Evolutionary conservation across 257 asterid genomes (phyloP), one percentile per base, ranked within the genome.

Genomic region (Pogostemon cablin): DNA sequence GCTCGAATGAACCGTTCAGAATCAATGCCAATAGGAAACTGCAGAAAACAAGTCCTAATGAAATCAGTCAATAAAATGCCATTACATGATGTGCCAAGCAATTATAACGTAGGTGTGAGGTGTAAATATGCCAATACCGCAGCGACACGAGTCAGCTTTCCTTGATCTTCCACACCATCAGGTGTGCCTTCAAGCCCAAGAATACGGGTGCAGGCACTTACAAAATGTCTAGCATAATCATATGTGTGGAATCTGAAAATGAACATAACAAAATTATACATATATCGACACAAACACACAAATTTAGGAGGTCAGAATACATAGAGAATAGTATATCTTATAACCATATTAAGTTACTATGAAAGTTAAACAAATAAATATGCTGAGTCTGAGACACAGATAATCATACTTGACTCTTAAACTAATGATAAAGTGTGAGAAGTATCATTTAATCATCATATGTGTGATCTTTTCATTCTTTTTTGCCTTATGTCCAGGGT

Each of bases 131-230:
- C 37, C n/a, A 68, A 62, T 86, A 90, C 97, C 90, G 97, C 97
- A 80, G 97, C 92, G 34, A 91, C 97, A 57, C 92, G 95, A 63
- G 97, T 91, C 17, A 91, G 87, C 80, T 83, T 83, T 74, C 97
- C 97, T 80, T 91, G 97, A 79, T 91, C 97, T 84, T 91, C 97
- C 59, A 91, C 97, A 32, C 97, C 97, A 72, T 91, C 97, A 65
- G 97, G 97, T 10, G 97, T 91, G 74, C 97, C 97, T 84, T 91
- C 97, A 38, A 91, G 96, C 69, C 97, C 97, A 75, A 91, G 90
- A 80, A 91, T 91, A 73, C 97, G 95, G 75, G 97, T 86, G 72
- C 97, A 91, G 11, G 97, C 97, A 75, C 97, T 91, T 35, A 91
- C 97, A 46, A 91, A 91, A 73, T 91, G 97, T 43, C 97, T 87